Percentiles rank a stretch among this genome's conserved stretches.
Evolutionary conservation across 179 eudicot genomes (phyloP).

Genomic region (Spergularia azorica): DNA sequence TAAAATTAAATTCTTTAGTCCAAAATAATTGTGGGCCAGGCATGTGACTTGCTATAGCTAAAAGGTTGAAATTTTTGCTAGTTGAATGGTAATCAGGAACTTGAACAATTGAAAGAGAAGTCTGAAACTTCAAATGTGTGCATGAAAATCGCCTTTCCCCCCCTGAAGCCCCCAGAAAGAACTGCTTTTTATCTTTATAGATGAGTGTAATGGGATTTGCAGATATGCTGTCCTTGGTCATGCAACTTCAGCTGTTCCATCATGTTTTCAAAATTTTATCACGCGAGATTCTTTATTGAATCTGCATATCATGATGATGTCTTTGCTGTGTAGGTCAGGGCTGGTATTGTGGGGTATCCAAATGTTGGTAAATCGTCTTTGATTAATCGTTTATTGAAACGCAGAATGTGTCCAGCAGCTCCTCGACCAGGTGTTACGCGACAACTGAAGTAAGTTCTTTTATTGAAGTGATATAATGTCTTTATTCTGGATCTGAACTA

Average conservation of each 20-base stretch:
- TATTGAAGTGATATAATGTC: conserved; percentile 13
- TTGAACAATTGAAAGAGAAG: too few species aligned
- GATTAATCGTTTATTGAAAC: conserved; percentile 90
- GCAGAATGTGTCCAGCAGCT: conserved; percentile 95
- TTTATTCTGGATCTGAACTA: background rate
- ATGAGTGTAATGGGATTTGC: background rate
- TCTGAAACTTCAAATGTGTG: too few species aligned
- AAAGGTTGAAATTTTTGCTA: too few species aligned
- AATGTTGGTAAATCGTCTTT: conserved; percentile 98
- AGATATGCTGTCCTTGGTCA: conserved; percentile 4
- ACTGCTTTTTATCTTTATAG: background rate
- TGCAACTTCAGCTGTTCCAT: background rate
- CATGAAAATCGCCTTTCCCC: too few species aligned
- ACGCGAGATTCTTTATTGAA: background rate
- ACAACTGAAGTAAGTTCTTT: conserved; percentile 60
- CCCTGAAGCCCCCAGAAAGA: too few species aligned
- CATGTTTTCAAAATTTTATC: background rate
- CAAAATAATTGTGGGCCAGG: too few species aligned
- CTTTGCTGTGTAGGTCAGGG: conserved; percentile 66
- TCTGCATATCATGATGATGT: conserved; percentile 15
- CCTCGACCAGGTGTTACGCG: conserved; percentile 99
- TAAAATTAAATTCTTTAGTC: too few species aligned
- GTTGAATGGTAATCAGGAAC: too few species aligned
- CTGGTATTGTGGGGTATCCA: conserved; percentile 98
- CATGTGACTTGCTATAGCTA: too few species aligned